These are phyloP conservation scores for Gorgonomyces haynaldii DNA, from an alignment of 192 early-diverging fungal species.

Conservation along the genomic window DNA sequence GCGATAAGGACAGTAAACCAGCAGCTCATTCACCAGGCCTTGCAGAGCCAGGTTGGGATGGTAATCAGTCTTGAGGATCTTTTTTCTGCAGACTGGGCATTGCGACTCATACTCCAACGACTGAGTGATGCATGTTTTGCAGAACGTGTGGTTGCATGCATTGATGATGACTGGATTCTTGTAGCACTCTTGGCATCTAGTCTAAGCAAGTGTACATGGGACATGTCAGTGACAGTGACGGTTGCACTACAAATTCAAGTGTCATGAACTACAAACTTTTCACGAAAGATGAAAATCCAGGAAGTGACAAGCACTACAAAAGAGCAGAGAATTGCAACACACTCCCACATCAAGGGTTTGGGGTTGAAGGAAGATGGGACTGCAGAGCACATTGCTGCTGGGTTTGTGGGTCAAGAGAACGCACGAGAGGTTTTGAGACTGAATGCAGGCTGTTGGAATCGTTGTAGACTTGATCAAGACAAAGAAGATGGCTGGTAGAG, in stretches of 20 bases:
- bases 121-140: constrained; percentile 42
- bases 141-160: constrained; percentile 52
- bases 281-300: constrained; percentile 70
- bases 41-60: constrained; percentile 48
- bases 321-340: constrained; percentile 81
- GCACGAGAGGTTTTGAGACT: constrained; percentile 70
- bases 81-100: constrained; percentile 46
- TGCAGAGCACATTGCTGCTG: constrained; percentile 74
- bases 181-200: constrained; percentile 46
- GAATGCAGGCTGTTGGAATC: constrained; percentile 71
- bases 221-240: constrained; percentile 7
- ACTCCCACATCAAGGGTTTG: constrained; percentile 95
- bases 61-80: constrained; percentile 33
- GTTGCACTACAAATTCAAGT: constrained; percentile 5
- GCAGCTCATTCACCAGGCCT: constrained; percentile 37
- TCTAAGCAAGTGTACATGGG: background rate
- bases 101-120: constrained; percentile 38
- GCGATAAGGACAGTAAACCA: constrained; percentile 40
- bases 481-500: constrained; percentile 96
- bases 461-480: constrained; percentile 88
- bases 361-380: constrained; percentile 78
- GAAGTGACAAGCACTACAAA: constrained; percentile 83
- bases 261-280: background rate
- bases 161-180: constrained; percentile 45
- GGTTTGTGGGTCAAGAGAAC: constrained; percentile 95